Evolutionary conservation across 2,329 filamentous ascomycete genomes (phyloP), one percentile per base, ranked within the genome.

Genomic region (Colletotrichum viniferum): DNA sequence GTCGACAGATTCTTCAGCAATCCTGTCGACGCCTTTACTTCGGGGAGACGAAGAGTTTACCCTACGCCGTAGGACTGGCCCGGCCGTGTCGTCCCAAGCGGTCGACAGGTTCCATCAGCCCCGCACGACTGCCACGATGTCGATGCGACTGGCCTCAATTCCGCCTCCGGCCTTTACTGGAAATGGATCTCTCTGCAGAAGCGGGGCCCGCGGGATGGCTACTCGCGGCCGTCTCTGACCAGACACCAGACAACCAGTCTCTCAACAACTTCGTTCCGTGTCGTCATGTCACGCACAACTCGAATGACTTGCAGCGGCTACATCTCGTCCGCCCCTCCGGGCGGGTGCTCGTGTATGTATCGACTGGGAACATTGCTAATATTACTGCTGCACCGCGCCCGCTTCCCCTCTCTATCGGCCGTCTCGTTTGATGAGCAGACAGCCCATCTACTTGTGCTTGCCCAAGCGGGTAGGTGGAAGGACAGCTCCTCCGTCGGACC

Each of bases 221-320:
- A 21, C 16, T 60, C 32, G 56, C 14, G 43, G 43, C 43, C 43
- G 43, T 52, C 43, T 52, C 43, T 52, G 10, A 21, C n/a, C 43
- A 21, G 55, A 66, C 62, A 43, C 36, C 34, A 73, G 56, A 73
- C 56, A 48, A 58, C 60, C 32, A 52, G 56, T 62, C 73, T 60
- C n/a, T 52, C 30, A 36, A 67, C 69, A 63, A 36, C 73, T 48
- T 60, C 7, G 32, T 67, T 66, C 32, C 55, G 43, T 73, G 63
- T 75, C 73, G 73, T 75, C 73, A 75, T 64, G 58, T 63, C 58
- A 68, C 69, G 62, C 63, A 68, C 56, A 56, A 68, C 56, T 72
- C 69, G 73, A 73, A 75, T 75, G 73, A 75, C 73, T 73, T 75
- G 73, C 73, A 75, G 73, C 73, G 58, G 69, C 69, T 73, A 75